Evolutionary conservation across 1,139 yeast genomes (phyloP).

Genomic region (Yamadazyma dushanensis): DNA sequence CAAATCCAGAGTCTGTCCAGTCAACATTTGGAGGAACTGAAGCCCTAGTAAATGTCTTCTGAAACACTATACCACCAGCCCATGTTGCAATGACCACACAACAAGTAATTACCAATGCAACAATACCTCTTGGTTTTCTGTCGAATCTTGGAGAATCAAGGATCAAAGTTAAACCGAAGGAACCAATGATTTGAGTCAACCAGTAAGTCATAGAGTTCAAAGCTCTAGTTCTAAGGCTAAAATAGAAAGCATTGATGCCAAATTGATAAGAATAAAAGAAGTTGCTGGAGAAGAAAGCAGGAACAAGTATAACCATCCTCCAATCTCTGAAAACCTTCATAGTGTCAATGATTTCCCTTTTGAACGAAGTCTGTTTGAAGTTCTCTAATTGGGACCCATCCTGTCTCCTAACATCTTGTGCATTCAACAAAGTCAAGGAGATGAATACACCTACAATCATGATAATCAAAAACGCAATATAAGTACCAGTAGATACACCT

Average conservation of each 20-base stretch:
- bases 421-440: constrained; percentile 19
- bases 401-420: constrained; percentile 17
- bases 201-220: constrained; percentile 60
- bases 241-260: constrained; percentile 54
- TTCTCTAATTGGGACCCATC: constrained; percentile 22
- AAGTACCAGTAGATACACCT: constrained; percentile 20
- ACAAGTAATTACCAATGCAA: constrained; percentile 45
- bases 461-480: constrained; percentile 20
- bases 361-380: constrained; percentile 39
- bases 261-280: constrained; percentile 67
- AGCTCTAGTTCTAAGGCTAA: constrained; percentile 57
- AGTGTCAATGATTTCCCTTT: constrained; percentile 44
- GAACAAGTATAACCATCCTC: constrained; percentile 46
- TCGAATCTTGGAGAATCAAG: constrained; percentile 38
- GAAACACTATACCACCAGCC: constrained; percentile 59
- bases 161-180: constrained; percentile 46
- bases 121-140: constrained; percentile 46
- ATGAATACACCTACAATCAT: constrained; percentile 21
- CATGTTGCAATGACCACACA: constrained; percentile 48
- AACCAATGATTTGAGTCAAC: constrained; percentile 59
- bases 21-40: constrained; percentile 27
- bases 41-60: constrained; percentile 23
- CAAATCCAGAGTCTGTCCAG: constrained; percentile 42
- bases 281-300: constrained; percentile 60
- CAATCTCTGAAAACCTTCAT: constrained; percentile 30